Percentiles rank a stretch among this genome's conserved stretches.
phyloP scores from a whole-genome alignment of 2,329 filamentous ascomycete species.

The Fusarium lateritium region DNA sequence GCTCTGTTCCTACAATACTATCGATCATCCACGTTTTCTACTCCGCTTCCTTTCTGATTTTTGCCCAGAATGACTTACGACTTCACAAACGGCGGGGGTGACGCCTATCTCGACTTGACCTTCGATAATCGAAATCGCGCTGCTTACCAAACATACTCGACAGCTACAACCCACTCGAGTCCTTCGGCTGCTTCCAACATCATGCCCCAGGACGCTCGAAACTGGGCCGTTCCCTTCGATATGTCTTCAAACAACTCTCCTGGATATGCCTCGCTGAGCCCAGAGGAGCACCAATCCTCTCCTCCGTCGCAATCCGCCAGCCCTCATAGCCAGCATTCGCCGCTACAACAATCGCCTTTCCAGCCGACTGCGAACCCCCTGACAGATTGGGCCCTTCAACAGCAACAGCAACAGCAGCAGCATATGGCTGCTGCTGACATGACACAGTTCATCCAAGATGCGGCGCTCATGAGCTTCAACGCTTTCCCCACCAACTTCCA shows the following conservation, averaged over 20 bases:
- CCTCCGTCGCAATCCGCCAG: conserved; percentile 67
- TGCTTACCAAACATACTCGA: conserved; percentile 55
- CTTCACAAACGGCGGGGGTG: conserved; percentile 70
- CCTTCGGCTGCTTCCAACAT: conserved; percentile 53
- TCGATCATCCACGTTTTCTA: conserved; percentile 49
- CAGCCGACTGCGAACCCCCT: conserved; percentile 66
- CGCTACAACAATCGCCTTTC: conserved; percentile 69
- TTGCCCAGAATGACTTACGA: conserved; percentile 69
- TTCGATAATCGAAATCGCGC: conserved; percentile 72
- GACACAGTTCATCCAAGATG: conserved; percentile 70
- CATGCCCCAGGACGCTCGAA: conserved; percentile 55
- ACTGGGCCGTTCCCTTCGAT: conserved; percentile 69
- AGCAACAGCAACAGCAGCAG: conserved; percentile 60
- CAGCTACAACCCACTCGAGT: conserved; percentile 52
- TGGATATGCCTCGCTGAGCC: conserved; percentile 64
- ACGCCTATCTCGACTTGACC: conserved; percentile 73
- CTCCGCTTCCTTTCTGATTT: conserved; percentile 53
- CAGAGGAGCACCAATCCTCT: conserved; percentile 65
- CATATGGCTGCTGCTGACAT: conserved; percentile 62
- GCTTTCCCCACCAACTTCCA: conserved; percentile 67
- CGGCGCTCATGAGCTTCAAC: conserved; percentile 69
- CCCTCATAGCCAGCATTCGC: conserved; percentile 65
- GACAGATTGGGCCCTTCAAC: conserved; percentile 74
- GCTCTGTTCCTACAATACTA: conserved; percentile 56
- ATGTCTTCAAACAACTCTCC: conserved; percentile 62